Conservation (phyloP, 768 basidiomycete genomes). For the Xerocomus spinulosus region DNA sequence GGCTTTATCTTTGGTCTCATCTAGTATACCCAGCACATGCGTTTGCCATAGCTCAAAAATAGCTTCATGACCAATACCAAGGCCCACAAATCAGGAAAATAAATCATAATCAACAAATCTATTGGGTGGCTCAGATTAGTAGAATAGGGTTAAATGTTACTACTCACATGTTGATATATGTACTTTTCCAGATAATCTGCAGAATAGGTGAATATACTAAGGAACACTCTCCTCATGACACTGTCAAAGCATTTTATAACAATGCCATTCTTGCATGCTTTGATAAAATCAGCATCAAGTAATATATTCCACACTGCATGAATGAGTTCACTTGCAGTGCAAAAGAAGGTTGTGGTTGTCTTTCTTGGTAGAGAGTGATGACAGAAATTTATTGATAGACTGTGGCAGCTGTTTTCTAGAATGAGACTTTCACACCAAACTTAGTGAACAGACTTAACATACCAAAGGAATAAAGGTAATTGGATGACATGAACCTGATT, state of each 20-base stretch:
- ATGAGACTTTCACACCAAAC: not conserved
- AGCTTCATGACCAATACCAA: constrained; percentile 2
- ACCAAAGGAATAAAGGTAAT: constrained; percentile 22
- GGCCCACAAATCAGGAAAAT: constrained; percentile 1
- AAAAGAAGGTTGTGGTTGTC: not conserved
- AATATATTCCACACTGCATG: constrained; percentile 2
- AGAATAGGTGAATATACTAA: constrained; percentile 4
- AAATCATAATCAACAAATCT: constrained; percentile 10
- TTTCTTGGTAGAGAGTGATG: not conserved
- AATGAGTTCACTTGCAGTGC: constrained; percentile 2
- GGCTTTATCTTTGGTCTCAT: not conserved
- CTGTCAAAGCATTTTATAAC: constrained; percentile 1
- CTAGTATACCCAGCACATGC: not conserved
- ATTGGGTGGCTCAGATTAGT: not conserved
- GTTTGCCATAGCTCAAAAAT: not conserved
- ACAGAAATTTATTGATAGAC: not conserved
- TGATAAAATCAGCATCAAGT: not conserved
- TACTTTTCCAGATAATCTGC: constrained; percentile 4
- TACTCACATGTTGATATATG: constrained; percentile 3
- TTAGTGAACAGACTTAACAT: not conserved
- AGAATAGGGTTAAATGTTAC: not conserved
- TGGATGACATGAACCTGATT: constrained; percentile 14
- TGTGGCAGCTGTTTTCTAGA: not conserved
- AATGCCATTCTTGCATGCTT: constrained; percentile 2
- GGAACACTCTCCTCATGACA: not conserved